Conservation (phyloP, 2,329 filamentous ascomycete species). For the Epichloe scottii region DNA sequence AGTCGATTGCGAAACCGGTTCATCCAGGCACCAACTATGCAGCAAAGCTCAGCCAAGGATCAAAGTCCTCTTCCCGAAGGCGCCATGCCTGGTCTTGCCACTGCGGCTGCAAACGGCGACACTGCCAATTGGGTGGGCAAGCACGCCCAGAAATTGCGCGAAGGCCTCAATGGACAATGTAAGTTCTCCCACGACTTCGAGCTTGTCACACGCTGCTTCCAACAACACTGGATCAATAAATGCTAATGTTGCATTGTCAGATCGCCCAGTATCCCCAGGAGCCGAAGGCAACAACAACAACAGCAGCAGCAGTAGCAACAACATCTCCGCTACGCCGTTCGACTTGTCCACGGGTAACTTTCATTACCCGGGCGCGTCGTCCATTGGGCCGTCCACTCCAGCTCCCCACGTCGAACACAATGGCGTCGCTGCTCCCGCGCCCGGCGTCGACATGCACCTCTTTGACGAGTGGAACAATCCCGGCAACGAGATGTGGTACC, state of each 20-base stretch:
- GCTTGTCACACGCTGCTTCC: not conserved
- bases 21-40: constrained; percentile 47
- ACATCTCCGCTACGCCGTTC: constrained; percentile 52
- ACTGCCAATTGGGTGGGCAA: constrained; percentile 20
- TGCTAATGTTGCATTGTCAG: constrained; percentile 13
- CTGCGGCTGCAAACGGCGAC: constrained; percentile 11
- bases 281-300: constrained; percentile 32
- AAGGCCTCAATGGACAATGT: constrained; percentile 27
- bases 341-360: constrained; percentile 43
- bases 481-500: constrained; percentile 53
- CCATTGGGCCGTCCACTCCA: constrained; percentile 39
- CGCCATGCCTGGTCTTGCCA: constrained; percentile 6
- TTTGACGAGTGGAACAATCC: constrained; percentile 44
- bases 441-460: constrained; percentile 26
- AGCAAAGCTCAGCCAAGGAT: constrained; percentile 26
- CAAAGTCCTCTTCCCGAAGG: constrained; percentile 27
- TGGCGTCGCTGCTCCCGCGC: constrained; percentile 7
- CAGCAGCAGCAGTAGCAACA: constrained; percentile 40
- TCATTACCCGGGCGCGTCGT: constrained; percentile 36
- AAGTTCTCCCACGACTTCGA: constrained; percentile 9
- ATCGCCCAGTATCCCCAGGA: constrained; percentile 19
- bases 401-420: constrained; percentile 25
- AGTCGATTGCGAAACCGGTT: constrained; percentile 63
- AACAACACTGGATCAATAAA: not conserved
- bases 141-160: constrained; percentile 27